These are phyloP conservation scores for Stephania yunnanensis DNA, from an alignment of 164 flowering plant species.

Conservation along the genomic window DNA sequence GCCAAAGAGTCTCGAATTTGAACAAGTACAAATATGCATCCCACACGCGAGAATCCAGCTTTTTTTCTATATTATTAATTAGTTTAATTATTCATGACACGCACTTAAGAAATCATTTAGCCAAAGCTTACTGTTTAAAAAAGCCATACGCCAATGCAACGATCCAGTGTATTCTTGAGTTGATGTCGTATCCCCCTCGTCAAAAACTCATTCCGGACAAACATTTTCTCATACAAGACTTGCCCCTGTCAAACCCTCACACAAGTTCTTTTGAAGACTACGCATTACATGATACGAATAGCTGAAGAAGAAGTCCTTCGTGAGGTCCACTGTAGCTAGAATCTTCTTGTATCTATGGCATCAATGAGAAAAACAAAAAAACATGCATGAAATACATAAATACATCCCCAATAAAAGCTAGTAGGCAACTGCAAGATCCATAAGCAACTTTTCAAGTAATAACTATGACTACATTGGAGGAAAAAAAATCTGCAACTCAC, in stretches of 20 bases:
- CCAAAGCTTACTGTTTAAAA: slow-evolving; percentile 61
- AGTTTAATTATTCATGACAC: not conserved
- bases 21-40: too few species aligned
- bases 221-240: slow-evolving; percentile 71
- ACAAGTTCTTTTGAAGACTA: slow-evolving; percentile 79
- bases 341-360: too few species aligned
- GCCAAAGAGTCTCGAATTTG: too few species aligned
- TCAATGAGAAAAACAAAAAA: too few species aligned
- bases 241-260: slow-evolving; percentile 46
- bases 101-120: not conserved
- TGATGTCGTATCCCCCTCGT: slow-evolving; percentile 71
- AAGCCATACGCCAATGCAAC: slow-evolving; percentile 86
- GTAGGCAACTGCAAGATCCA: slow-evolving; percentile 5
- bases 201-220: slow-evolving; percentile 91
- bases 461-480: not conserved
- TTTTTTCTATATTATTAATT: too few species aligned
- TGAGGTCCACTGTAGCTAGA: slow-evolving; percentile 88
- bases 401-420: slow-evolving; percentile 5
- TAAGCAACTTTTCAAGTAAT: not conserved
- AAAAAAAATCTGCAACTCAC: slow-evolving; percentile 16
- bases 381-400: slow-evolving; percentile 45
- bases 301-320: slow-evolving; percentile 99
- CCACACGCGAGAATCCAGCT: too few species aligned
- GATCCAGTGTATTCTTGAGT: slow-evolving; percentile 88
- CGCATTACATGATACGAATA: slow-evolving; percentile 90